Conservation (phyloP, 768 basidiomycete genomes). For the Boletellus sp. region DNA sequence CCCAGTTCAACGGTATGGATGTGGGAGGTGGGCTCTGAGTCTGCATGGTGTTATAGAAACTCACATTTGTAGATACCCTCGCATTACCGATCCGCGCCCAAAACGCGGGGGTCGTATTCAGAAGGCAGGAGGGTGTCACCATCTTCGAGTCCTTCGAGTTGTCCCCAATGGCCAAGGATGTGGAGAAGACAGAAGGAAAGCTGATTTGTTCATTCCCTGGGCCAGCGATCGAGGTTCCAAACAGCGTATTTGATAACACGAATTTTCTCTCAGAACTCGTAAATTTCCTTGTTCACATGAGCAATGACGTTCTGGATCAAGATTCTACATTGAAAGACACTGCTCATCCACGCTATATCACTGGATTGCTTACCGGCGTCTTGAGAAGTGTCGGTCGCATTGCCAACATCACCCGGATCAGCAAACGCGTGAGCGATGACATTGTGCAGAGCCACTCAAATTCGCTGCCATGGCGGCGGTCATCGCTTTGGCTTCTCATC, state of each 20-base stretch:
- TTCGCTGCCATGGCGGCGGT: constrained; percentile 32
- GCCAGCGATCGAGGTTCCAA: constrained; percentile 37
- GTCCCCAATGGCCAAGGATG: constrained; percentile 29
- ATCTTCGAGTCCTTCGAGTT: constrained; percentile 37
- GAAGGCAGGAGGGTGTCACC: constrained; percentile 15
- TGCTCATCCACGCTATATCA: constrained; percentile 41
- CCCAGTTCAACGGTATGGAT: background rate
- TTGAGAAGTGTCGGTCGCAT: constrained; percentile 31
- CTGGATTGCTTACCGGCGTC: constrained; percentile 43
- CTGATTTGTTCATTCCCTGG: constrained; percentile 43
- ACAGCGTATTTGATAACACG: constrained; percentile 7
- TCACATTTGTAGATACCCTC: constrained; percentile 31
- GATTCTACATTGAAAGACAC: constrained; percentile 19
- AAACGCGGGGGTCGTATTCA: constrained; percentile 44
- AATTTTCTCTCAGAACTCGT: constrained; percentile 35
- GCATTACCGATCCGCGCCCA: constrained; percentile 40
- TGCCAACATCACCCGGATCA: background rate
- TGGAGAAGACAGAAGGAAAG: constrained; percentile 39
- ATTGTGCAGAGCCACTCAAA: constrained; percentile 3
- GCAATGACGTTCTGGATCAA: constrained; percentile 28
- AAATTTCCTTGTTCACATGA: constrained; percentile 35
- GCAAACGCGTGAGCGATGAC: background rate
- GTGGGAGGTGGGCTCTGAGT: background rate
- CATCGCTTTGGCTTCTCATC: constrained; percentile 33
- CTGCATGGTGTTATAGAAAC: background rate